A percentile compares a stretch with the other conserved stretches of the same genome.
These are phyloP conservation scores for Teratosphaeria zuluensis DNA, from an alignment of 2,329 filamentous ascomycete genomes.

Conservation along the genomic window DNA sequence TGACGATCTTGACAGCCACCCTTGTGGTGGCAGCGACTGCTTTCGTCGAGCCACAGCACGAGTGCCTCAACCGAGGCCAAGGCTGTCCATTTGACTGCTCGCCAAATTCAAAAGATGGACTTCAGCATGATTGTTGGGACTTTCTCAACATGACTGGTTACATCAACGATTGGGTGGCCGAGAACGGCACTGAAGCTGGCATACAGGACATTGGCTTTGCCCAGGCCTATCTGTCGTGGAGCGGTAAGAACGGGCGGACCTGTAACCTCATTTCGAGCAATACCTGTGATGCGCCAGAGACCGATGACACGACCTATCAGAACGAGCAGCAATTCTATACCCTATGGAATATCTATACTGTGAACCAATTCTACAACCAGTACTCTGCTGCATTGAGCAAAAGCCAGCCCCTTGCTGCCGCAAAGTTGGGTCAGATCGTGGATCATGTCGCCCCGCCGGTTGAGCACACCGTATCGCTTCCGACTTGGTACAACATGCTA, in stretches of 20 bases:
- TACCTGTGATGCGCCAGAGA: neutral
- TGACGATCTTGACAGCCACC: neutral
- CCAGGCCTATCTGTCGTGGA: neutral
- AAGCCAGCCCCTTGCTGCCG: neutral
- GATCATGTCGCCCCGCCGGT: neutral
- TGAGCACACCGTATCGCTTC: neutral
- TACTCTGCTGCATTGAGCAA: neutral
- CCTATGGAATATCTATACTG: neutral
- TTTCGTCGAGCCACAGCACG: neutral
- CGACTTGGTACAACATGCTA: neutral
- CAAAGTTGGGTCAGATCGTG: neutral
- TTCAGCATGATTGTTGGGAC: neutral
- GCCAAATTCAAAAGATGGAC: neutral
- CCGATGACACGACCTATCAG: neutral
- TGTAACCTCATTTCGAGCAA: neutral
- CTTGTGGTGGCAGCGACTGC: neutral
- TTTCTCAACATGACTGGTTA: neutral
- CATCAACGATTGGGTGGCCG: neutral
- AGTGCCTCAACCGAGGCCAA: neutral
- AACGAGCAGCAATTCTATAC: neutral
- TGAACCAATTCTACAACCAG: neutral
- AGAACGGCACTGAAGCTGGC: neutral
- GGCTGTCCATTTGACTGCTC: neutral
- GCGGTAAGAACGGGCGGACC: neutral
- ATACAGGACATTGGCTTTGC: neutral